Evolutionary conservation across 768 basidiomycete genomes (phyloP), one percentile per base, ranked within the genome.

Genomic region (Cyathus striatus): DNA sequence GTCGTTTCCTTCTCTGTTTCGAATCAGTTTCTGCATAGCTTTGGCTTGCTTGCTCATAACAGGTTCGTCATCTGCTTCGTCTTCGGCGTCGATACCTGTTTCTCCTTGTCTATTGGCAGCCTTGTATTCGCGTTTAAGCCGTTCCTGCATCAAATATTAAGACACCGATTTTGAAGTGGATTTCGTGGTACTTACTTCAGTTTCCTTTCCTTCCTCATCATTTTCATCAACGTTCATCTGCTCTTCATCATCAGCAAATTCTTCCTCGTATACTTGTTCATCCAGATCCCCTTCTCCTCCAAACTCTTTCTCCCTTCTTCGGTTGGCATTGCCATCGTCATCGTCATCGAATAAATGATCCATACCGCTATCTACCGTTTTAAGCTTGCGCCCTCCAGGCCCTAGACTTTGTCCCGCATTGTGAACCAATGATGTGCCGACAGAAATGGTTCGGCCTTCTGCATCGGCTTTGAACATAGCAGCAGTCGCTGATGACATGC

Each of bases 171-270:
- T 24, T 22, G 24, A 42, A 41, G 10, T 27, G 23, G 38, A 16
- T 6, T 25, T 23, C 23, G 7, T 9, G 35, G n/a, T 14, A 56
- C 76, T 25, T 37, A 84, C 89, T 75, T 90, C 86, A 9, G 83
- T 68, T 56, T 89, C 86, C 57, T 86, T 92, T 23, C 83, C 79
- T 56, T 91, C 90, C 50, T 91, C 87, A 42, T 92, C 90, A 32
- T 90, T 79, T 43, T 79, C 76, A 42, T 86, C 85, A 10, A 79
- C 74, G 13, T 75, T 75, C 61, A 81, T 75, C 53, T 79, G 80
- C 54, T 92, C 90, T 24, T 93, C 90, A 46, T 93, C 90, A 53
- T 93, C 90, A 2, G 86, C 86, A 54, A 90, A 85, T 14, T 87
- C 84, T 53, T 85, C 87, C 53, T 92, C 89, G 50, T 78, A 92